These are phyloP conservation scores for Wickerhamiella brachini DNA, from an alignment of 805 yeast species.

Conservation along the genomic window DNA sequence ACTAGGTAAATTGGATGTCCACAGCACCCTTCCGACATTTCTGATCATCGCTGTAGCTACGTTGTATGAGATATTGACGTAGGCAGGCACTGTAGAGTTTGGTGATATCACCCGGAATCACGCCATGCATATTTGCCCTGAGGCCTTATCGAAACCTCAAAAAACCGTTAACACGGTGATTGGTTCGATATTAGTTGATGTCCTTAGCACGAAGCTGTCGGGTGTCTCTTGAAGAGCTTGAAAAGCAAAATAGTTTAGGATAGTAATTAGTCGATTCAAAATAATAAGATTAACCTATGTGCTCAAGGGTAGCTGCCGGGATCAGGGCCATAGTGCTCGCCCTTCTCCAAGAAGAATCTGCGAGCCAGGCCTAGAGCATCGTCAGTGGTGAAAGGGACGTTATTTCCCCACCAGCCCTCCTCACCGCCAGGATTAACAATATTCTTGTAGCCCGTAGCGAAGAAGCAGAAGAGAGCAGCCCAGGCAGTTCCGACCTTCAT, in stretches of 20 bases:
- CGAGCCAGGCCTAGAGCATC: slow-evolving; percentile 6
- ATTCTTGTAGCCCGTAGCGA: slow-evolving; percentile 32
- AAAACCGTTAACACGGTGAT: no score
- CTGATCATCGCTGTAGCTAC: no score
- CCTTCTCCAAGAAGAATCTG: slow-evolving; percentile 9
- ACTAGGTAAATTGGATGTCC: no score
- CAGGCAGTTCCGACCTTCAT: slow-evolving; percentile 48
- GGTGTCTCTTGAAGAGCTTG: no score
- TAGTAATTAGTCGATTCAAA: neutral
- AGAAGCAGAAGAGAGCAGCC: slow-evolving; percentile 43
- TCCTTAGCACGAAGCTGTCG: no score
- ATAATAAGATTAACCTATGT: neutral
- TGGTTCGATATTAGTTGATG: no score
- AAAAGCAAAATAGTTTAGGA: neutral
- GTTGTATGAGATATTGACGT: no score
- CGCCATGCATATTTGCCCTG: no score
- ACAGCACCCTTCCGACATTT: no score
- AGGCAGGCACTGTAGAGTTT: no score
- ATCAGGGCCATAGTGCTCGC: slow-evolving; percentile 23
- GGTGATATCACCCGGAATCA: no score
- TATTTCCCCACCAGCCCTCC: slow-evolving; percentile 54
- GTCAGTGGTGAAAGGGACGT: slow-evolving; percentile 6
- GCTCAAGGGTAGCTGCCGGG: slow-evolving; percentile 13
- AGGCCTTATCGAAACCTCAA: no score
- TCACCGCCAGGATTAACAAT: slow-evolving; percentile 27